These are phyloP conservation scores for Colletotrichum spaethianum DNA, from an alignment of 2,329 filamentous ascomycete genomes.

Conservation along the genomic window DNA sequence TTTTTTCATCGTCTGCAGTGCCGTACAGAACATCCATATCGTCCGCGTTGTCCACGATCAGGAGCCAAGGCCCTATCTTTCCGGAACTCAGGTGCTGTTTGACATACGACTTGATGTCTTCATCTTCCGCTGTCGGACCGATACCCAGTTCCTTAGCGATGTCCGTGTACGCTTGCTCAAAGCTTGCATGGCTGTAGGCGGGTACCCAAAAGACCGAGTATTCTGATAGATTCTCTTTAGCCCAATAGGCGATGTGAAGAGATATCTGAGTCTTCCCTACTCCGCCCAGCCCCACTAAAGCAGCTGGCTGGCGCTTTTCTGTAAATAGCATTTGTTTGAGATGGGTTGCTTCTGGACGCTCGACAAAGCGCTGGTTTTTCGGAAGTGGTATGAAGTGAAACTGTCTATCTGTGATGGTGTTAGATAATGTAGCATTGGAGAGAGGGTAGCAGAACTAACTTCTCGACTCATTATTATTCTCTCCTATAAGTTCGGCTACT, in stretches of 20 bases:
- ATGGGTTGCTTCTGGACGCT: constrained; percentile 44
- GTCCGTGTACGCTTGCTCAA: constrained; percentile 52
- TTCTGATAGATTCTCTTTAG: constrained; percentile 47
- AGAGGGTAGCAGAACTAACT: too few relatives aligned
- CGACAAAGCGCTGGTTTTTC: constrained; percentile 46
- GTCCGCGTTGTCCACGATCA: constrained; percentile 58
- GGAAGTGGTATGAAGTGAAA: constrained; percentile 33
- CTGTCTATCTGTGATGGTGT: too few relatives aligned
- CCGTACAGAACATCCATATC: constrained; percentile 48
- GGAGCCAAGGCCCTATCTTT: constrained; percentile 52
- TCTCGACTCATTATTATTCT: too few relatives aligned
- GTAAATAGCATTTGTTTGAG: constrained; percentile 46
- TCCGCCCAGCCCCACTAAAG: constrained; percentile 54
- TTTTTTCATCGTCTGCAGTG: constrained; percentile 18
- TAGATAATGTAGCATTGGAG: too few relatives aligned
- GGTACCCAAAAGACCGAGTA: constrained; percentile 58
- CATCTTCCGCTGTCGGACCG: constrained; percentile 61
- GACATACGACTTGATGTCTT: constrained; percentile 74
- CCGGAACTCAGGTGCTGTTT: constrained; percentile 50
- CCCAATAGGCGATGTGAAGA: constrained; percentile 55
- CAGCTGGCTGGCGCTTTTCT: constrained; percentile 40
- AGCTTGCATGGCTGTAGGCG: constrained; percentile 49
- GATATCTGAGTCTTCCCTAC: constrained; percentile 56
- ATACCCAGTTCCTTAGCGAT: constrained; percentile 50
- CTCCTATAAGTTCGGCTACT: too few relatives aligned